Evolutionary conservation across 2,329 filamentous ascomycete genomes (phyloP), one percentile per base, ranked within the genome.

Genomic region (Aspergillus ruber): DNA sequence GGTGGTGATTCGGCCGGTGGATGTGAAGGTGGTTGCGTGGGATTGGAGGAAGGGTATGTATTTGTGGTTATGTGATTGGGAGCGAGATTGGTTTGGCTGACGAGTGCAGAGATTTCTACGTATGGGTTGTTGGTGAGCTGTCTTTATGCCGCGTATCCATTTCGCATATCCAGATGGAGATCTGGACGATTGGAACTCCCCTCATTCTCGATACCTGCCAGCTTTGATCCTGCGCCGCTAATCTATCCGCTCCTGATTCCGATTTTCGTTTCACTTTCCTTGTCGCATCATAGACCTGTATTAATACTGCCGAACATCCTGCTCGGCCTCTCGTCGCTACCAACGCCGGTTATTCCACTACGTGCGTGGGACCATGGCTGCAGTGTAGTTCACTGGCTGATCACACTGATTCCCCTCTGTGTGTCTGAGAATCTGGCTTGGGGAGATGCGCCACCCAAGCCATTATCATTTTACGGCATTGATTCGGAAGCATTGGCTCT

Each of bases 191-290:
- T 56, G 56, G 57, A 67, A 44, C 57, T 69, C 43, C 69, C 63
- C 54, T 73, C 74, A 43, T 79, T 83, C 58, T 75, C 77, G 36
- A 73, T 95, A 33, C 89, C 90, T 0, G 72, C 82, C 3, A 77
- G 80, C n/a, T 95, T 96, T 67, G 91, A 97, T 61, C 90, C 90
- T 2, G 91, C 91, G 6, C 88, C 90, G 9, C 76, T 95, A n/a
- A 69, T 96, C 48, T 97, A 96, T 63, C 91, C 91, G 15, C 79
- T 85, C 5, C 69, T 84, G 2, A 76, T 95, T 25, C 88, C 90
- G 1, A 70, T 90, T 13, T 76, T 90, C 41, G 85, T 93, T 23
- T 83, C 90, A 1, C 73, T 93, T 4, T 83, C 90, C 8, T 75
- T 95, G 38, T 81, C 83, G 6, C 74, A 77, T 44, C 77, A 79